Base-by-base conservation (phyloP, 2,329 filamentous ascomycete genomes). In the Neoscytalidium dimidiatum region DNA sequence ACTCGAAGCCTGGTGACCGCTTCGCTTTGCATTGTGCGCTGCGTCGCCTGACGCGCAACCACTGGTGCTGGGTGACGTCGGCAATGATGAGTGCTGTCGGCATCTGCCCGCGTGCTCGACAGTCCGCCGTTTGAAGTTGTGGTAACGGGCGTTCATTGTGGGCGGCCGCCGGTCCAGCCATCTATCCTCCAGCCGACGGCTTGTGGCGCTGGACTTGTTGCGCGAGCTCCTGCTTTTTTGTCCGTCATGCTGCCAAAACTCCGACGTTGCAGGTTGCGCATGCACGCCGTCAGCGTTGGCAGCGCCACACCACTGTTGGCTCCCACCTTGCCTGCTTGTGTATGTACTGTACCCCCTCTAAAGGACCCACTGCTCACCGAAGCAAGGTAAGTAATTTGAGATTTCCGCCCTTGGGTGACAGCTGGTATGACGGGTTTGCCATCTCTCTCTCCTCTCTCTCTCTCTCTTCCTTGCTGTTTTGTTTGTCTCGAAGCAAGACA, bases 231-330 rank as follows among this genome's bases (percentile, higher is more conserved):
- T 48, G 38, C 38, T 43, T n/a, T 14, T 19, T 19, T 23, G 21
- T 11, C 43, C 43, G 19, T 13, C 14, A n/a, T 26, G 31, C 52
- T 57, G 53, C 38, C 38, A 44, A 44, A 58, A 13, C 56, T 33
- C 56, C 56, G 56, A 33, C 11, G 26, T 26, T 60, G 56, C 56
- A 60, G 44, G 28, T 28, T 28, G 23, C 17, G 19, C 53, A 57
- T 57, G 35, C 35, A 43, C 9, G 53, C 38, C 21, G 56, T 60
- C 56, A 60, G 56, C 56, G 38, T 44, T 46, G 56, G 56, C 56
- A 58, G 26, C 53, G 53, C 53, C 53, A 58, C 53, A 44, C 31
- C 21, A 41, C 38, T 60, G 56, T 60, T 60, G 56, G 41, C 6
- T 44, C 31, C 38, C 38, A 3, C 35, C 31, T 28, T 43, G 23